Base-by-base conservation (phyloP, 2,329 filamentous ascomycete species). In the Fusarium cyanostomum region DNA sequence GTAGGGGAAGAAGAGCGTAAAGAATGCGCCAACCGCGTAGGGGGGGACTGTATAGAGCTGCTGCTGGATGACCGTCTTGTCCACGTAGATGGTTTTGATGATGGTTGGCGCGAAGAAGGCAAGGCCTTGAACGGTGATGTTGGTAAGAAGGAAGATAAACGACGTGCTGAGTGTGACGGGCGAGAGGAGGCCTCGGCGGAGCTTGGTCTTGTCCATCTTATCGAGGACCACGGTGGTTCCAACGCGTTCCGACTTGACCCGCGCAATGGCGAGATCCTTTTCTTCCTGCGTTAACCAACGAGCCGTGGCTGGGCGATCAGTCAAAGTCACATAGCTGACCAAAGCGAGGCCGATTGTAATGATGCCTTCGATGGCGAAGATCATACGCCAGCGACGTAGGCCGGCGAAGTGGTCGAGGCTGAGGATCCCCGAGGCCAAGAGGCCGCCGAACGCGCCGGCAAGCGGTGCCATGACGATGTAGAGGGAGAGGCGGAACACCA, bases 41-140 rank as follows among this genome's bases (percentile, higher is more conserved):
- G 89, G 89, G 0, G 89, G 90, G 0, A 91, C 89, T 0, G 89
- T 91, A 62, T 85, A 85, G 1, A 92, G 83, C 73, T 92, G 90
- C 71, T 91, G 86, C 2, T 81, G 82, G 12, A 92, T 79, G 2
- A 86, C 82, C 1, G 66, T 64, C 26, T 78, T 77, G 2, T 81
- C 69, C 0, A 86, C 86, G 68, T 91, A 92, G 65, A 92, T 91
- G 7, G 84, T 89, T 38, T 77, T 75, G 37, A 92, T 87, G 60
- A 92, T 91, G 0, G 89, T 92, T 0, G 89, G 89, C 0, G 84
- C 77, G 76, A 92, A 92, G 80, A 91, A 91, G 3, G 86, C 86
- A 2, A 92, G 79, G 5, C 89, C 89, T 70, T 91, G 88, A 1
- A 92, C 89, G 0, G 89, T 92, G 71, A 92, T 86, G 74, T 88